phyloP scores from a whole-genome alignment of 129 eudicot species.

The Flaveria brownii region DNA sequence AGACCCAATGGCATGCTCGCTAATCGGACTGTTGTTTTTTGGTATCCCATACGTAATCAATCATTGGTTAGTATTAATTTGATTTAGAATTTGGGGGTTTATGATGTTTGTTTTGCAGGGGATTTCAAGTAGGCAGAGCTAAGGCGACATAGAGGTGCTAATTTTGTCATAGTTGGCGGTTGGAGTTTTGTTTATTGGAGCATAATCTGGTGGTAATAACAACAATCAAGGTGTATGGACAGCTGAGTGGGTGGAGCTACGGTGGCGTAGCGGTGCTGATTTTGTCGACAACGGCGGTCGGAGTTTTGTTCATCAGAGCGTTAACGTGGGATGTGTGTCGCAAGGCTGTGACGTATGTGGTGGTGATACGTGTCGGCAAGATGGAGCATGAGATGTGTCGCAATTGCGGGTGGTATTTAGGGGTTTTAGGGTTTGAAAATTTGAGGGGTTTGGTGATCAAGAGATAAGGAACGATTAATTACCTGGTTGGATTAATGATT shows the following conservation, averaged over 20 bases:
- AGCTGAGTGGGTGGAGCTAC: slow-evolving; percentile 56
- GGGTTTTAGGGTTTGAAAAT: no score
- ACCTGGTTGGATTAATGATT: no score
- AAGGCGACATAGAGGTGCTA: no score
- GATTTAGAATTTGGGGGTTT: slow-evolving; percentile 1
- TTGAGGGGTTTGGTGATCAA: no score
- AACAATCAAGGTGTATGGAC: slow-evolving; percentile 59
- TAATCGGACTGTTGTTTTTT: slow-evolving; percentile 93
- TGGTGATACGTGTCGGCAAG: slow-evolving; percentile 34
- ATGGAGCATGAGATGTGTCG: slow-evolving; percentile 63
- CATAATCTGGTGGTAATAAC: slow-evolving; percentile 57
- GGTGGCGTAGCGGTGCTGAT: slow-evolving; percentile 55
- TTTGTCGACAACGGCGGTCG: slow-evolving; percentile 58
- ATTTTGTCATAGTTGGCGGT: no score
- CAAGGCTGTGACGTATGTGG: slow-evolving; percentile 52
- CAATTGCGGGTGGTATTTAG: slow-evolving; percentile 44
- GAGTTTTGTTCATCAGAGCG: slow-evolving; percentile 44
- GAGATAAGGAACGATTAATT: no score
- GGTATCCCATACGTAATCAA: slow-evolving; percentile 39
- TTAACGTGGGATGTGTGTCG: no score
- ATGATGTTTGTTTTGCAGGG: slow-evolving; percentile 47
- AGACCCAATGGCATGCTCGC: slow-evolving; percentile 73
- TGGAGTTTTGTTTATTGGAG: no score
- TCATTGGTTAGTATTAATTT: background rate
- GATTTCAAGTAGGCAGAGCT: slow-evolving; percentile 50